Evolutionary conservation across 306 rosid genomes (phyloP), one percentile per base, ranked within the genome.

Genomic region (Pachyrhizus erosus): DNA sequence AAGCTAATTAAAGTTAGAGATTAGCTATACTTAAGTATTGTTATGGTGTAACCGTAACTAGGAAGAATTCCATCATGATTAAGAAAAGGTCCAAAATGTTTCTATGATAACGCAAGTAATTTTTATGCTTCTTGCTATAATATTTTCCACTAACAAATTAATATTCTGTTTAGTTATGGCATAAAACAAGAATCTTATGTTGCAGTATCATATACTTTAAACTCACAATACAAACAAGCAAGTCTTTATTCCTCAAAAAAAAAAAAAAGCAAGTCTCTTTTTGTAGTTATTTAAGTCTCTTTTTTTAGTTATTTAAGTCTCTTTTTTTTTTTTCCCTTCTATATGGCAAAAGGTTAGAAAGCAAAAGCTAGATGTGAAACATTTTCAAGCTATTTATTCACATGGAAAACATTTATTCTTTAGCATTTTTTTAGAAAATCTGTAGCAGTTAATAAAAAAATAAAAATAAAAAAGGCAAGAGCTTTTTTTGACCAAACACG

Each of bases 1-100:
- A 82, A 82, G 85, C 11, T 18, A 39, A 39, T 64, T 73, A 73
- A 81, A 81, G 80, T 26, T 20, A 5, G 21, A 48, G 24, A 81
- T 74, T 69, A 26, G 42, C 1, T 29, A 72, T 72, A 29, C 45
- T 15, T 27, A 72, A 72, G 64, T 27, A 70, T 43, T 5, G 57
- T 43, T 52, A 52, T 29, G 64, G 39, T n/a, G 20, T n/a, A 75
- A 1, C 37, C 37, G 61, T 52, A 75, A 82, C 39, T 3, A 45
- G 8, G 55, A 64, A 51, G 85, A 49, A n/a, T 48, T 12, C 23
- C 11, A 80, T 1, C 9, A 17, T 27, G 37, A 27, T 48, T 80
- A 37, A 48, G 45, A 64, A 46, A 81, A 49, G 40, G 15, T 4
- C n/a, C 0, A 54, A 81, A 72, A 73, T 11, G 33, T 46, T 81